These are phyloP conservation scores for Tolypocladium amazonense DNA, from an alignment of 2,329 filamentous ascomycete genomes.

Conservation along the genomic window DNA sequence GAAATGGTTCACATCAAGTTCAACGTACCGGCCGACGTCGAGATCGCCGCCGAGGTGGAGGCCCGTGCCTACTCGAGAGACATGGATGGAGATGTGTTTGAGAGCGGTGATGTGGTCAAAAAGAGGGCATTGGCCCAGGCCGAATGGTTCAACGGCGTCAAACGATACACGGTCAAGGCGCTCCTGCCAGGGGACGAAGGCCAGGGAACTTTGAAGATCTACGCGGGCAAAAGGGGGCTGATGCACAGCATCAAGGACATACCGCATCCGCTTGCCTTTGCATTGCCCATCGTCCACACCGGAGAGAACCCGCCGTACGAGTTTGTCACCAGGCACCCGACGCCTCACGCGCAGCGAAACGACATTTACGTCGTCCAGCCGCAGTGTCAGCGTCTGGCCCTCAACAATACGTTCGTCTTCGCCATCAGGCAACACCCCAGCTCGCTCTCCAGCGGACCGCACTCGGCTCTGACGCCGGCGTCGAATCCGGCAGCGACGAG, in stretches of 20 bases:
- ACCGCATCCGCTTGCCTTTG: slow-evolving; percentile 80
- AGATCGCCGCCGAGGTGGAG: slow-evolving; percentile 87
- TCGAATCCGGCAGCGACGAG: slow-evolving; percentile 38
- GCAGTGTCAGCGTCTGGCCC: slow-evolving; percentile 75
- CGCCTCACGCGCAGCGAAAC: slow-evolving; percentile 92
- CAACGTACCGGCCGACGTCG: slow-evolving; percentile 78
- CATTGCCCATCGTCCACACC: slow-evolving; percentile 79
- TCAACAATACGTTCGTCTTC: slow-evolving; percentile 98
- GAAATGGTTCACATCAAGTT: slow-evolving; percentile 90
- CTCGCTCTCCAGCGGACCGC: slow-evolving; percentile 30
- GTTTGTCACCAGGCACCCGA: slow-evolving; percentile 86
- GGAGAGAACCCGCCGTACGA: slow-evolving; percentile 92
- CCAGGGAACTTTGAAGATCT: slow-evolving; percentile 77
- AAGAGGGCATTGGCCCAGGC: slow-evolving; percentile 86
- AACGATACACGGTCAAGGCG: slow-evolving; percentile 89
- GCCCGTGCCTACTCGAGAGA: slow-evolving; percentile 71
- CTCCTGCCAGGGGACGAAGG: slow-evolving; percentile 87
- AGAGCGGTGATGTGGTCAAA: slow-evolving; percentile 75
- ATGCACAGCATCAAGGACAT: slow-evolving; percentile 98
- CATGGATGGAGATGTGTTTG: slow-evolving; percentile 82
- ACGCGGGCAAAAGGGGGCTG: slow-evolving; percentile 84
- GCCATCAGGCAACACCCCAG: slow-evolving; percentile 83
- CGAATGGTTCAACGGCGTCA: slow-evolving; percentile 79
- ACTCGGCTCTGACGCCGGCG: slow-evolving; percentile 30
- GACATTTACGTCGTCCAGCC: slow-evolving; percentile 96